Evolutionary conservation across 768 basidiomycete species (phyloP).

Genomic region (Lentinula sp.): DNA sequence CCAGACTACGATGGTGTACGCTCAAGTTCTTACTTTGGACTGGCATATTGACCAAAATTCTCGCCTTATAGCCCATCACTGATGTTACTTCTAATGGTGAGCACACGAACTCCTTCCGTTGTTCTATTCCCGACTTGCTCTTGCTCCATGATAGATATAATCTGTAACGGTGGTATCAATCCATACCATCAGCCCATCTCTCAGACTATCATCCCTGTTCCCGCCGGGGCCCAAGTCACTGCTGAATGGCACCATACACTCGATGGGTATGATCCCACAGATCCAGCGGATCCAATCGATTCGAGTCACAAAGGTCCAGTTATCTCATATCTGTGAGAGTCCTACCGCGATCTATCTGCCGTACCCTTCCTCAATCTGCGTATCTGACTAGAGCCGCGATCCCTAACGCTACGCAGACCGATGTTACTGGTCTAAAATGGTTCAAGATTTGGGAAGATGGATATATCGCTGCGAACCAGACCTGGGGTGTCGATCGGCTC

Average conservation of each 20-base stretch:
- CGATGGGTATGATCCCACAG: slow-evolving; percentile 25
- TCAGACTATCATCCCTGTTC: slow-evolving; percentile 25
- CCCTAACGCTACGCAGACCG: slow-evolving; percentile 28
- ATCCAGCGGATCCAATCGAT: slow-evolving; percentile 34
- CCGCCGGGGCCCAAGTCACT: slow-evolving; percentile 33
- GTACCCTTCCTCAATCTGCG: background rate
- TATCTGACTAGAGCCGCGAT: slow-evolving; percentile 27
- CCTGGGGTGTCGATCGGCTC: slow-evolving; percentile 36
- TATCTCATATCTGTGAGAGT: slow-evolving; percentile 28
- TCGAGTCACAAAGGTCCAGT: slow-evolving; percentile 31
- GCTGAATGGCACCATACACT: slow-evolving; percentile 37
- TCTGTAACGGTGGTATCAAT: slow-evolving; percentile 38
- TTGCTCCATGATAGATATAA: slow-evolving; percentile 17
- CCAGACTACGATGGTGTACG: slow-evolving; percentile 27
- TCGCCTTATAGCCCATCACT: slow-evolving; percentile 28
- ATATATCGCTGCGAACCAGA: slow-evolving; percentile 17
- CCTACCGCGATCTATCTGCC: background rate
- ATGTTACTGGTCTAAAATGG: slow-evolving; percentile 37
- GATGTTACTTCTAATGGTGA: slow-evolving; percentile 33
- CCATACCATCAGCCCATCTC: slow-evolving; percentile 30
- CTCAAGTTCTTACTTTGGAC: background rate
- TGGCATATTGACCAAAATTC: background rate
- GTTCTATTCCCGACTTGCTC: background rate
- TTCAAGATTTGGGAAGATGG: slow-evolving; percentile 39
- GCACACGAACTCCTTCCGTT: background rate